Evolutionary conservation across 176 grass and related monocot genomes (phyloP).

Genomic region (Bothriochloa decipiens): DNA sequence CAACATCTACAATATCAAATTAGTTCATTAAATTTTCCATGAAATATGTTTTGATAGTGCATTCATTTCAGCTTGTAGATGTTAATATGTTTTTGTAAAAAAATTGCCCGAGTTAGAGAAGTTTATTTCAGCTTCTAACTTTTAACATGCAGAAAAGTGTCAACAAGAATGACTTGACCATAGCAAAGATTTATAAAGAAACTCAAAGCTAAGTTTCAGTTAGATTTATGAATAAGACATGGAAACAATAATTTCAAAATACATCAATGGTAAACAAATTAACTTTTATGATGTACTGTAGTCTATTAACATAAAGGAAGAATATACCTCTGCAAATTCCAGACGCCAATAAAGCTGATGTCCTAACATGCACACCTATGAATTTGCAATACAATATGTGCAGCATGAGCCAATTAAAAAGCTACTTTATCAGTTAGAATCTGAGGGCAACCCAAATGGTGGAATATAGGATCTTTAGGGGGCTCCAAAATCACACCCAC

Average conservation of each 20-base stretch:
- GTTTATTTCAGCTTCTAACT: background rate
- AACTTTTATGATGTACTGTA: background rate
- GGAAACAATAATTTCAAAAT: constrained; percentile 7
- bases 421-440: constrained; percentile 48
- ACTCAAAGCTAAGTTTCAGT: background rate
- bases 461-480: constrained; percentile 43
- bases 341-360: constrained; percentile 4
- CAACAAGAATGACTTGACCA: background rate
- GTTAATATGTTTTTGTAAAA: background rate
- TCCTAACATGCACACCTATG: constrained; percentile 42
- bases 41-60: background rate
- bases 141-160: background rate
- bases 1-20: background rate
- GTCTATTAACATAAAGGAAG: constrained; percentile 25
- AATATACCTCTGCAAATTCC: constrained; percentile 29
- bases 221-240: background rate
- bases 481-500: constrained; percentile 51
- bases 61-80: background rate
- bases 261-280: background rate
- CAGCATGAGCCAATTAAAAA: constrained; percentile 48
- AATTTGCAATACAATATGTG: constrained; percentile 45
- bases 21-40: background rate
- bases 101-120: background rate
- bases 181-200: background rate
- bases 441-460: constrained; percentile 43